These are phyloP conservation scores for Saccharomycopsis synnaedendra DNA, from an alignment of 805 yeast species.

Conservation along the genomic window DNA sequence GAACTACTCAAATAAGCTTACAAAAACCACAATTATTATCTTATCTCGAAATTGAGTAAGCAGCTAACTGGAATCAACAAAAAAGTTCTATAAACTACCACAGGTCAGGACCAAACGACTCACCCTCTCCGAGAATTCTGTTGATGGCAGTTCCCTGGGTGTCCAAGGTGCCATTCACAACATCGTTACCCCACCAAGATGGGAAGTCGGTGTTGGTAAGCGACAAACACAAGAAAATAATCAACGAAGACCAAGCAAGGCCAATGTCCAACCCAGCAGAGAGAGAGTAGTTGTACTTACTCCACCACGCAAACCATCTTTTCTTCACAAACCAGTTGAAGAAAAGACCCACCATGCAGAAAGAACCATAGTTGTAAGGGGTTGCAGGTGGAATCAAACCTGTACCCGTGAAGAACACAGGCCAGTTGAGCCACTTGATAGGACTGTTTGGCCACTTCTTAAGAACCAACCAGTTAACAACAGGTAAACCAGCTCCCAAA, in stretches of 20 bases:
- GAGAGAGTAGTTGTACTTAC: slow-evolving; percentile 56
- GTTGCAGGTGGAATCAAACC: slow-evolving; percentile 64
- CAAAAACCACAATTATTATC: not conserved
- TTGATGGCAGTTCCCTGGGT: slow-evolving; percentile 24
- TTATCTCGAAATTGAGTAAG: not conserved
- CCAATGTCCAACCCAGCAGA: slow-evolving; percentile 61
- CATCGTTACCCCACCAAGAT: slow-evolving; percentile 60
- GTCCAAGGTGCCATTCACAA: slow-evolving; percentile 28
- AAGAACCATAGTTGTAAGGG: slow-evolving; percentile 47
- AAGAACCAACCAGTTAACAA: slow-evolving; percentile 28
- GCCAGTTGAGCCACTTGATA: slow-evolving; percentile 42
- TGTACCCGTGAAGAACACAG: slow-evolving; percentile 42
- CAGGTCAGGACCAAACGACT: slow-evolving; percentile 33
- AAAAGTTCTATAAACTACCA: slow-evolving; percentile 22
- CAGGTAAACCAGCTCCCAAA: slow-evolving; percentile 39
- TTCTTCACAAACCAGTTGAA: slow-evolving; percentile 49
- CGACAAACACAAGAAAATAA: slow-evolving; percentile 44
- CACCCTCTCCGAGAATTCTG: slow-evolving; percentile 27
- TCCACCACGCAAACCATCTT: slow-evolving; percentile 58
- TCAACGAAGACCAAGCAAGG: slow-evolving; percentile 47
- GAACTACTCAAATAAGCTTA: too few species aligned
- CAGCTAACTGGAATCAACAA: too few species aligned
- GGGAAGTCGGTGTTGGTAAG: slow-evolving; percentile 27
- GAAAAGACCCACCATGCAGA: slow-evolving; percentile 37
- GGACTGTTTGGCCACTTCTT: slow-evolving; percentile 27